Conservation (phyloP, 2,329 filamentous ascomycete species). For the Passalora sequoiae region DNA sequence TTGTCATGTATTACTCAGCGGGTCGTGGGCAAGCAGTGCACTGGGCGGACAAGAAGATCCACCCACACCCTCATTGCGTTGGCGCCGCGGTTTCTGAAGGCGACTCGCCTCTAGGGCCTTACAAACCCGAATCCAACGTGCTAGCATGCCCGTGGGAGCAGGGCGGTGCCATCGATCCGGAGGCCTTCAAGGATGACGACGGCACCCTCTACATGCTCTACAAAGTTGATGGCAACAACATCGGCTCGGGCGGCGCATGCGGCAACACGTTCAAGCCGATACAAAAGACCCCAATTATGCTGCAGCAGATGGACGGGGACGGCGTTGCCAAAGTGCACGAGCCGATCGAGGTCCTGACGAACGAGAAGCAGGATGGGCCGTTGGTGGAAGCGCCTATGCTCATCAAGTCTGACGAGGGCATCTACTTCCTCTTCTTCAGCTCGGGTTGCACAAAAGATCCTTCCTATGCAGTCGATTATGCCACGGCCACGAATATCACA, state of each 20-base stretch:
- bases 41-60: conserved; percentile 7
- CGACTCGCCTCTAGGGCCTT: conserved; percentile 28
- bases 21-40: conserved; percentile 5
- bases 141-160: conserved; percentile 27
- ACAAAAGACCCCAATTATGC: conserved; percentile 31
- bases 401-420: conserved; percentile 24
- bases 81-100: conserved; percentile 30
- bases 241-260: conserved; percentile 26
- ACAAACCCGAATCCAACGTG: conserved; percentile 20
- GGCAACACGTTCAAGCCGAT: conserved; percentile 28
- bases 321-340: conserved; percentile 26
- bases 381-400: conserved; percentile 35
- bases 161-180: conserved; percentile 35
- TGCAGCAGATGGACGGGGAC: conserved; percentile 30
- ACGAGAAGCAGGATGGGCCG: conserved; percentile 29
- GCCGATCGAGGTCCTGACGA: conserved; percentile 28
- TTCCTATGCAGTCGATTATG: conserved; percentile 34
- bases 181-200: conserved; percentile 28
- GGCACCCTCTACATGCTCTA: conserved; percentile 30
- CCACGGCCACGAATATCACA: conserved; percentile 24
- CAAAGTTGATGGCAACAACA: conserved; percentile 36
- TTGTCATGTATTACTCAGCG: conserved; percentile 34
- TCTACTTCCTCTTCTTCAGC: conserved; percentile 36
- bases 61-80: conserved; percentile 32
- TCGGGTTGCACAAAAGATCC: conserved; percentile 31